Evolutionary conservation across 2,329 filamentous ascomycete genomes (phyloP).

Genomic region (Ceratocystis cacaofunesta): DNA sequence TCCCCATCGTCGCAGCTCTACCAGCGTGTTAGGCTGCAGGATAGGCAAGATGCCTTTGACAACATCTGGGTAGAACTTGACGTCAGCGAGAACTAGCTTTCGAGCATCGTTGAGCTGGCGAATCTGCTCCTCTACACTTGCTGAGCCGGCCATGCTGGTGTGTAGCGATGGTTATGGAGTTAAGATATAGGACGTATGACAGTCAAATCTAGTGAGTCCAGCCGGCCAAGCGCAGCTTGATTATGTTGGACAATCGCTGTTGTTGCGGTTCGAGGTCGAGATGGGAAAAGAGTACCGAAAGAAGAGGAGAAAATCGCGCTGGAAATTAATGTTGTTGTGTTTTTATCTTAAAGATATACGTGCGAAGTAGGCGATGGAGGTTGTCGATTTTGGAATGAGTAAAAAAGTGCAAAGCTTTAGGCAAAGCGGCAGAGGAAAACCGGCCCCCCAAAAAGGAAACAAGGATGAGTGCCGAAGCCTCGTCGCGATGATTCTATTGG

Average conservation of each 20-base stretch:
- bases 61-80: conserved; percentile 80
- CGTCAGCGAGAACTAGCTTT: conserved; percentile 73
- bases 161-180: neutral
- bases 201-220: too few species aligned
- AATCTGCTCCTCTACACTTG: conserved; percentile 59
- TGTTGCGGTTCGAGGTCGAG: neutral
- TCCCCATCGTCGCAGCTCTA: conserved; percentile 88
- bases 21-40: conserved; percentile 55
- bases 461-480: conserved; percentile 1
- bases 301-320: neutral
- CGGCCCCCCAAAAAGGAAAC: neutral
- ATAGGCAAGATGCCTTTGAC: conserved; percentile 88
- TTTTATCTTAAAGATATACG: neutral
- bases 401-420: neutral
- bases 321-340: neutral
- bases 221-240: neutral
- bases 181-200: conserved; percentile 1
- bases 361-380: neutral
- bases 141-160: conserved; percentile 37
- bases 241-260: neutral
- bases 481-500: conserved; percentile 10
- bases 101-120: conserved; percentile 81
- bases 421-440: conserved; percentile 5
- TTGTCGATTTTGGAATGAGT: neutral
- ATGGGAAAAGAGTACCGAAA: neutral